A percentile compares a stretch with the other conserved stretches of the same genome.
Conservation (phyloP, 1,139 yeast species). For the Taphrina sp. region DNA sequence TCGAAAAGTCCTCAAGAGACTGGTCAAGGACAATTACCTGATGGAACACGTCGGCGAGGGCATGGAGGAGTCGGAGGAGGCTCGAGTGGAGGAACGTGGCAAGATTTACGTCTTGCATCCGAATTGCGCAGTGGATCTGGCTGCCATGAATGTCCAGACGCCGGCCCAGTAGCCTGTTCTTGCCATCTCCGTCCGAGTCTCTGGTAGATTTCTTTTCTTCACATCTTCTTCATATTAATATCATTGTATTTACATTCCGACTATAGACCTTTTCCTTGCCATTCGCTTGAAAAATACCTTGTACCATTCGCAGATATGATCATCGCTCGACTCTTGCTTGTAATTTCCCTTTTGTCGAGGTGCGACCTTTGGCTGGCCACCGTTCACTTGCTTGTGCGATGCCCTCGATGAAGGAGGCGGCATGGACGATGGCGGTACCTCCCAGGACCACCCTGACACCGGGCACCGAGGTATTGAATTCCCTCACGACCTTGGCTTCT, state of each 20-base stretch:
- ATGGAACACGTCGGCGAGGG: slow-evolving; percentile 66
- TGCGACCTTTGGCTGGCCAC: slow-evolving; percentile 14
- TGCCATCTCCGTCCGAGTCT: no score
- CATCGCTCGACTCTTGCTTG: background rate
- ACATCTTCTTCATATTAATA: no score
- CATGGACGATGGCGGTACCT: slow-evolving; percentile 67
- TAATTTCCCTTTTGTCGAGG: slow-evolving; percentile 7
- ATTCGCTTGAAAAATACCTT: no score
- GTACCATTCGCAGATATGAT: background rate
- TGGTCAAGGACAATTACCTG: slow-evolving; percentile 81
- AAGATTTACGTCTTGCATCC: slow-evolving; percentile 31
- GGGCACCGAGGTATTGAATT: slow-evolving; percentile 52
- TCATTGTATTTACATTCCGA: no score
- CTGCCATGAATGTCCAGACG: no score
- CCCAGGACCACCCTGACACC: slow-evolving; percentile 67
- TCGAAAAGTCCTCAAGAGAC: slow-evolving; percentile 73
- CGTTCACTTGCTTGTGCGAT: slow-evolving; percentile 5
- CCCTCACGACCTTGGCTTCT: slow-evolving; percentile 79
- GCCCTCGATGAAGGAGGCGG: slow-evolving; percentile 53
- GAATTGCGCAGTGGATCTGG: slow-evolving; percentile 31
- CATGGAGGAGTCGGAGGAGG: slow-evolving; percentile 23
- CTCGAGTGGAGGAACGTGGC: slow-evolving; percentile 13
- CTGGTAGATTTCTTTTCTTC: no score
- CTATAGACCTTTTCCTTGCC: no score
- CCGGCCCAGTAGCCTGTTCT: no score